These are phyloP conservation scores for Cucurbita pepo DNA, from an alignment of 306 rosid genomes.

Conservation along the genomic window DNA sequence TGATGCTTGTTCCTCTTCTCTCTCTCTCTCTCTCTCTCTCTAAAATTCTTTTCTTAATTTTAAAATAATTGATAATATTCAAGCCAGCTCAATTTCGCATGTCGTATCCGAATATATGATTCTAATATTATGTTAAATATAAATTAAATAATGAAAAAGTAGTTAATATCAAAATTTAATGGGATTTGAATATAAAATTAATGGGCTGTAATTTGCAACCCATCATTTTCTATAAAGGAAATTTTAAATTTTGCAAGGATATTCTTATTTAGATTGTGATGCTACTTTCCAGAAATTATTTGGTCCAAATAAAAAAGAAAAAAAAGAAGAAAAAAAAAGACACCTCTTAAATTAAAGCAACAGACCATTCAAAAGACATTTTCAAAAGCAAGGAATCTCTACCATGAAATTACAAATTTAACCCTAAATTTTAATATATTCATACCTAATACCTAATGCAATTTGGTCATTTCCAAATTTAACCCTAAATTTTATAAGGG, in stretches of 20 bases:
- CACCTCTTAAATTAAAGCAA: not conserved
- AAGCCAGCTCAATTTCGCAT: not conserved
- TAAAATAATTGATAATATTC: not conserved
- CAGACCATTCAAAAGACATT: constrained; percentile 2
- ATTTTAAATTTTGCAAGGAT: not conserved
- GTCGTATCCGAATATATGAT: not conserved
- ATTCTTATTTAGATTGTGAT: not conserved
- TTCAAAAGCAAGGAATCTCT: constrained; percentile 8
- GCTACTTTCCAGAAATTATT: not conserved
- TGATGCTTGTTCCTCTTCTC: not conserved
- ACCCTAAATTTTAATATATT: not conserved
- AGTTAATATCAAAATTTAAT: not conserved
- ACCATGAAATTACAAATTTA: not conserved
- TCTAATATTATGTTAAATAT: not conserved
- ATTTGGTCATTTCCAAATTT: not conserved
- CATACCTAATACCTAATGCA: not conserved
- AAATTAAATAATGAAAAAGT: not conserved
- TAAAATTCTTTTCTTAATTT: not conserved
- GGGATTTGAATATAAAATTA: not conserved
- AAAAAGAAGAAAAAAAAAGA: not conserved
- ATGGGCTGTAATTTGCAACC: not conserved
- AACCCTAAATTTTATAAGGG: not conserved
- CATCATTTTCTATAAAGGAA: not conserved
- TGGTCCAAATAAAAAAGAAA: not conserved
- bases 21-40: not conserved